Evolutionary conservation across 2,329 filamentous ascomycete genomes (phyloP), one percentile per base, ranked within the genome.

Genomic region (Zasmidium cellare): DNA sequence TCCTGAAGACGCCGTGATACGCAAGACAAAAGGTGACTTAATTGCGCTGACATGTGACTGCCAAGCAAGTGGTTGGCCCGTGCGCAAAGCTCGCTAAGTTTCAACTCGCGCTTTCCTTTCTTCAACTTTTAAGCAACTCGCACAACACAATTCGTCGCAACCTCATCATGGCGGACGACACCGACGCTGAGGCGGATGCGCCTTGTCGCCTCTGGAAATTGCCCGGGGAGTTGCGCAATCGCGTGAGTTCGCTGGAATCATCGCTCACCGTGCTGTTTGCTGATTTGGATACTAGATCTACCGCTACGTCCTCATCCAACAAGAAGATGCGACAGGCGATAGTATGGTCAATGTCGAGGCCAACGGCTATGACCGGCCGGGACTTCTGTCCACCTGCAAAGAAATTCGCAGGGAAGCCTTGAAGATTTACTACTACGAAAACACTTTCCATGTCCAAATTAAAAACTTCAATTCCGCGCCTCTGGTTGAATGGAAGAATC

Each of bases 371-470:
- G 11, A 14, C 16, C 35, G 35, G 16, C 35, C 35, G 7, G 49
- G 18, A 3, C 46, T 55, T 20, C 53, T 49, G 7, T 31, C 28
- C 2, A 46, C 35, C 6, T 57, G 57, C 48, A 62, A 62, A n/a
- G 44, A 55, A n/a, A 51, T 53, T 16, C 50, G 57, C 22, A 14
- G 23, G 3, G 60, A 62, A 50, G 31, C 45, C 1, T 11, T 38
- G n/a, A 47, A 46, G n/a, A 57, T 62, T 31, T 59, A 49, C 51
- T 58, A 57, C 48, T 25, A 52, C 28, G 60, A 59, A 31, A 59
- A 59, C 51, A 52, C 19, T 3, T 62, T 62, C 47, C 19, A 9
- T 18, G 3, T 55, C 31, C 49, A 22, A 19, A 16, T 41, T 2
- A 16, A 24, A 16, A 24, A 48, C 9, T 49, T 52, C 16, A 19